Percentiles rank a stretch among this genome's conserved stretches.
Evolutionary conservation across 2,329 filamentous ascomycete genomes (phyloP).

Genomic region (Colletotrichum lentis): DNA sequence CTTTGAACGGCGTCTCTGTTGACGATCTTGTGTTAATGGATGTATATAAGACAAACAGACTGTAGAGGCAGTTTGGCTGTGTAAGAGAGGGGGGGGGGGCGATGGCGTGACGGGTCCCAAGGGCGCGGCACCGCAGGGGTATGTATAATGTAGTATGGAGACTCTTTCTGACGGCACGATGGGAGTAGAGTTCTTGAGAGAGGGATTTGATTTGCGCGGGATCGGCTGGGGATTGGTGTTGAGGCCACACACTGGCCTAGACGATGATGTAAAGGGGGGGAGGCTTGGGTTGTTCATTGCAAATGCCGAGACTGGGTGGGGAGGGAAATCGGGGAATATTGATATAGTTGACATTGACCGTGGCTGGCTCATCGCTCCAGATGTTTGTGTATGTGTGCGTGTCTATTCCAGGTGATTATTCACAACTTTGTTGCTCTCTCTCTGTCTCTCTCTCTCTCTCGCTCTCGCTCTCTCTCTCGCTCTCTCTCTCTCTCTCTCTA

Average conservation of each 20-base stretch:
- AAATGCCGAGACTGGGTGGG: constrained; percentile 23
- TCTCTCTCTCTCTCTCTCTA: no score
- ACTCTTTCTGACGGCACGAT: no score
- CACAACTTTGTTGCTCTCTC: not conserved
- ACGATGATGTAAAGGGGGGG: constrained; percentile 14
- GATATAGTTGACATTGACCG: not conserved
- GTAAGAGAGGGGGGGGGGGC: not conserved
- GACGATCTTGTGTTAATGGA: no score
- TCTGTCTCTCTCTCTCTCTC: no score
- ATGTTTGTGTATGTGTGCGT: no score
- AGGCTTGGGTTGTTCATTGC: not conserved
- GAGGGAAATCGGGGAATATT: not conserved
- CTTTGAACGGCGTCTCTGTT: not conserved
- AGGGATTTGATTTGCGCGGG: not conserved
- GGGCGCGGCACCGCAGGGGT: constrained; percentile 12
- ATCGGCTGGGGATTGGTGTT: not conserved
- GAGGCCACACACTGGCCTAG: constrained; percentile 1
- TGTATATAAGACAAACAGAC: not conserved
- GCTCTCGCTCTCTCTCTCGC: no score
- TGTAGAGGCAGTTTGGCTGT: not conserved
- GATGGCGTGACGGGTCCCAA: constrained; percentile 31
- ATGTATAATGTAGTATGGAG: not conserved
- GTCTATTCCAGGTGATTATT: not conserved
- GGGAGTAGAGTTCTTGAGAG: not conserved
- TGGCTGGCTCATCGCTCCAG: not conserved